A percentile compares a stretch with the other conserved stretches of the same genome.
Conservation (phyloP, 805 yeast genomes). For the Yarrowia sp. region DNA sequence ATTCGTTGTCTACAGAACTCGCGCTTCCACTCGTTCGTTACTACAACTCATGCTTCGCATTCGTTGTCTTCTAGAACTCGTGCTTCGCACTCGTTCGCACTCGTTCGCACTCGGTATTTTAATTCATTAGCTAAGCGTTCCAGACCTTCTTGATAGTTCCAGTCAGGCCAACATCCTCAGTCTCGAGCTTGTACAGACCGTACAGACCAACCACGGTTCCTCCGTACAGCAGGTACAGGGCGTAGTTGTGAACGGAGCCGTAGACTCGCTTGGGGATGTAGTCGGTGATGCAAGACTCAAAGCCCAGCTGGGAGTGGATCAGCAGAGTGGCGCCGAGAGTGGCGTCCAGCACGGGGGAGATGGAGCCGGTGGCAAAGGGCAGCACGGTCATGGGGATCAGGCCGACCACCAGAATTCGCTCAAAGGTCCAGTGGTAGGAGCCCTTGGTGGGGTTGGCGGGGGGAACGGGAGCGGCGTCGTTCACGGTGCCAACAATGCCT, state of each 20-base stretch:
- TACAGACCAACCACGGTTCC: slow-evolving; percentile 76
- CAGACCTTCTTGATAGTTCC: slow-evolving; percentile 70
- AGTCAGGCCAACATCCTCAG: slow-evolving; percentile 78
- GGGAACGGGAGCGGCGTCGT: slow-evolving; percentile 83
- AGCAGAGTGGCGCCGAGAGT: slow-evolving; percentile 68
- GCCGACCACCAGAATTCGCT: slow-evolving; percentile 70
- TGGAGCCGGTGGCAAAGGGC: slow-evolving; percentile 79
- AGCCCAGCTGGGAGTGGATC: slow-evolving; percentile 83
- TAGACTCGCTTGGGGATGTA: slow-evolving; percentile 88
- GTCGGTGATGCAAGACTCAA: slow-evolving; percentile 90
- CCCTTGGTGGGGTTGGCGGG: slow-evolving; percentile 71
- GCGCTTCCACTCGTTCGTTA: no score
- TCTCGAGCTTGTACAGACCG: slow-evolving; percentile 79
- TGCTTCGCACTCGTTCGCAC: no score
- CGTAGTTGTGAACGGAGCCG: slow-evolving; percentile 75
- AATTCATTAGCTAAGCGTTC: slow-evolving; percentile 53
- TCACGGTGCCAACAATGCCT: slow-evolving; percentile 87
- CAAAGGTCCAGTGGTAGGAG: slow-evolving; percentile 93
- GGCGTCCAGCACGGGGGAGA: slow-evolving; percentile 75
- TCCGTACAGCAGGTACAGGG: slow-evolving; percentile 68
- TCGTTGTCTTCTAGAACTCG: no score
- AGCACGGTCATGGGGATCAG: slow-evolving; percentile 77
- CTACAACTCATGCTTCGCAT: no score
- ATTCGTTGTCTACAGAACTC: no score
- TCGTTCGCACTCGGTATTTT: background rate